These are phyloP conservation scores for Sporothrix phasma DNA, from an alignment of 2,329 filamentous ascomycete genomes.

Conservation along the genomic window DNA sequence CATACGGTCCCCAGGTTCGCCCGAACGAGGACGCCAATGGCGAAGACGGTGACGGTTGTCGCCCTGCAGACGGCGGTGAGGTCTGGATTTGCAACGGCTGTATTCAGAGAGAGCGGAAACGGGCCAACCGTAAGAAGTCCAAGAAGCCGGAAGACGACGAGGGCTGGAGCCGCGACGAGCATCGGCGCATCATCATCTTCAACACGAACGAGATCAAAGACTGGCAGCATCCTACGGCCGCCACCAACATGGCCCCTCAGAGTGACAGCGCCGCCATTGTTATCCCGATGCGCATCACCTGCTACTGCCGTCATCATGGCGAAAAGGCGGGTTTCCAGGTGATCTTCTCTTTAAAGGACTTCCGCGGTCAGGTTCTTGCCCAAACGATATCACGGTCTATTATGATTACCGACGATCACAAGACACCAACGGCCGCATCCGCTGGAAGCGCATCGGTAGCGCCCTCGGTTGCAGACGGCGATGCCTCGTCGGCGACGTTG, in stretches of 20 bases:
- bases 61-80: conserved; percentile 80
- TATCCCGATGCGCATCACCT: conserved; percentile 89
- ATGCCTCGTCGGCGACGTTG: conserved; percentile 12
- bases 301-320: conserved; percentile 89
- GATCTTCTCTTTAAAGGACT: conserved; percentile 89
- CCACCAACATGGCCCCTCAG: conserved; percentile 19
- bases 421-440: conserved; percentile 46
- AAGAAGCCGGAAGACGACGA: conserved; percentile 91
- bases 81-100: conserved; percentile 89
- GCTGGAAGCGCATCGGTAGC: conserved; percentile 6
- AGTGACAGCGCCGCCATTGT: conserved; percentile 41
- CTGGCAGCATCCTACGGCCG: conserved; percentile 53
- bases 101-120: conserved; percentile 81
- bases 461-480: conserved; percentile 14
- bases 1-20: conserved; percentile 25
- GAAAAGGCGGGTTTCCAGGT: conserved; percentile 89
- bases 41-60: conserved; percentile 53
- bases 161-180: conserved; percentile 71
- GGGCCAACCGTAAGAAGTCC: conserved; percentile 82
- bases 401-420: conserved; percentile 97
- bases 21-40: conserved; percentile 47
- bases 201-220: conserved; percentile 82
- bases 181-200: conserved; percentile 77
- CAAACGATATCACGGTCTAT: conserved; percentile 82
- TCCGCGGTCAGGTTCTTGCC: conserved; percentile 62